Base-by-base conservation (phyloP, 208 protist genomes). In the Herpetomonas tarakana region DNA sequence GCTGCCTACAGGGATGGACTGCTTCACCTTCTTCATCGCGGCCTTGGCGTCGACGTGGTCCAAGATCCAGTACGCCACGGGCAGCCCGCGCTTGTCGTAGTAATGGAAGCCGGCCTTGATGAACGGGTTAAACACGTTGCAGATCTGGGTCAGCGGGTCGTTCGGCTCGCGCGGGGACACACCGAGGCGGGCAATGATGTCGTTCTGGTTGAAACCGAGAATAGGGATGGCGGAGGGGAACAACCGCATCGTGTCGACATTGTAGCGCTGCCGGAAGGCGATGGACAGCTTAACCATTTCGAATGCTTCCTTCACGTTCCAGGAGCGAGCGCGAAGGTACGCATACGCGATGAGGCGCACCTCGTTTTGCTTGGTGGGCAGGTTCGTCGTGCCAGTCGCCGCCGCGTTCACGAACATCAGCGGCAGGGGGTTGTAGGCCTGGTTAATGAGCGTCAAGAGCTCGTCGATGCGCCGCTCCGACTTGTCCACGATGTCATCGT, bases 11-110 rank as follows among this genome's bases (percentile, higher is more conserved):
- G 69, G 66, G 29, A 75, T 31, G 21, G 71, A 59, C 62, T 74
- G 61, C 55, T 79, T 78, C 16, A 69, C 26, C 30, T 67, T 63
- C 53, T 70, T 67, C 28, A 76, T 60, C 41, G 67, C 28, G 19
- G 55, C 54, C 60, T 65, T 73, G 6, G 62, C 67, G 49, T 84
- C 63, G 35, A 81, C 58, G 30, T 62, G 41, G n/a, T 76, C 69
- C 1, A 75, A 47, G 21, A 78, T 61, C 72, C 58, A 75, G 67
- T 82, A 81, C 2, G 39, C 26, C 3, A 87, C 76, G 25, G 81
- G 81, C 51, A 82, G 65, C 11, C 76, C 71, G 46, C 59, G 61
- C 16, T 76, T 80, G 27, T 87, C 81, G 60, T 70, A 87, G 65
- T 77, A 84, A 62, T 87, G 81, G 55, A 73, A 76, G 14, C 73